phyloP scores from a whole-genome alignment of 108 stramenopile genomes.

The Skeletonema grethae region DNA sequence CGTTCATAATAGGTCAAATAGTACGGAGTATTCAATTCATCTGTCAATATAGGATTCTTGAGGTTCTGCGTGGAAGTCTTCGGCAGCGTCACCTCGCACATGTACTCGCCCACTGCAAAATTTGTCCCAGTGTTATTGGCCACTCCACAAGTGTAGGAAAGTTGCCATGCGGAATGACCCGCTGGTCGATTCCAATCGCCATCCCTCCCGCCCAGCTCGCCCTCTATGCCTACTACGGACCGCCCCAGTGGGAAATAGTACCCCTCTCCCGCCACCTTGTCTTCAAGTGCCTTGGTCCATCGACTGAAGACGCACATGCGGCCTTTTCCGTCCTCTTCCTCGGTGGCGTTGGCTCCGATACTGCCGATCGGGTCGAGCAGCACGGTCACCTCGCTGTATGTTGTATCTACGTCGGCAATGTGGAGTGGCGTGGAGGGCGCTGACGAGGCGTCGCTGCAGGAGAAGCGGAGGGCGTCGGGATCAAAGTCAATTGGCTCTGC shows the following conservation, averaged over 20 bases:
- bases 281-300: background rate
- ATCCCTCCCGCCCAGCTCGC: background rate
- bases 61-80: background rate
- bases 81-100: background rate
- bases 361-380: background rate
- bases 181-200: conserved; percentile 1
- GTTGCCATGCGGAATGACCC: background rate
- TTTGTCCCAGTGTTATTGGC: background rate
- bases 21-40: background rate
- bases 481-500: background rate
- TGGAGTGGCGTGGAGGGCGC: background rate
- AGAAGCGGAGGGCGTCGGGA: background rate
- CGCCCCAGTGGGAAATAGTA: background rate
- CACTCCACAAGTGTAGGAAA: background rate
- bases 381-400: background rate
- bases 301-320: background rate
- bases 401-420: background rate
- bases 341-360: background rate
- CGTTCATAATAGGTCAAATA: conserved; percentile 18
- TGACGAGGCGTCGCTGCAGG: background rate
- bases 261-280: background rate
- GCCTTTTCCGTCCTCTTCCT: background rate
- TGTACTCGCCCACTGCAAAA: background rate
- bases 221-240: background rate
- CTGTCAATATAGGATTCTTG: background rate